Percentiles rank a stretch among this genome's conserved stretches.
Evolutionary conservation across 371 early-diverging fungal genomes (phyloP).

Genomic region (Capniomyces stellatus): DNA sequence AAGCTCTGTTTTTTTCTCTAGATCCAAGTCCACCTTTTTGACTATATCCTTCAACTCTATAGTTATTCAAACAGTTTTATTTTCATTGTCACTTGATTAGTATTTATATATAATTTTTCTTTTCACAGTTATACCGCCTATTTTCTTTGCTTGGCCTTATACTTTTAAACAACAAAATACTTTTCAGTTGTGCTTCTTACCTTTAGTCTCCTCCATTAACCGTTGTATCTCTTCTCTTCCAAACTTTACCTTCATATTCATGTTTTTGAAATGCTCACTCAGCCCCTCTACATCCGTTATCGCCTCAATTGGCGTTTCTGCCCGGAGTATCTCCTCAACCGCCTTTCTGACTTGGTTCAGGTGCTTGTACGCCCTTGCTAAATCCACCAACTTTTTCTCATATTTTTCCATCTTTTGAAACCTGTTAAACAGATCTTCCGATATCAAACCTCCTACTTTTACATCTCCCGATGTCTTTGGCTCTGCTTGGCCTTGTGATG

Average conservation of each 20-base stretch:
- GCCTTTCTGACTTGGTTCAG: conserved; percentile 20
- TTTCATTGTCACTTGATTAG: no score
- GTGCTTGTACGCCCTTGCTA: conserved; percentile 24
- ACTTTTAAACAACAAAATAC: no score
- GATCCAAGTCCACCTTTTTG: no score
- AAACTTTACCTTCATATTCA: conserved; percentile 16
- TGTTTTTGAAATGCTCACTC: conserved; percentile 17
- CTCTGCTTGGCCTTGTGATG: no score
- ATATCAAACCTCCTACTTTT: conserved; percentile 10
- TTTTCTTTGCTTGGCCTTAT: conserved; percentile 9
- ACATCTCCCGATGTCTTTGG: conserved; percentile 10
- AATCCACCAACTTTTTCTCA: conserved; percentile 23
- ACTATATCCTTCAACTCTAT: no score
- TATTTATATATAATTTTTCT: no score
- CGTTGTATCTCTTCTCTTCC: conserved; percentile 23
- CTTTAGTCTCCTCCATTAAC: conserved; percentile 17
- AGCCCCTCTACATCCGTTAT: conserved; percentile 24
- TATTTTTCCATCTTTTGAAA: conserved; percentile 19
- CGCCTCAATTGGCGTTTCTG: conserved; percentile 19
- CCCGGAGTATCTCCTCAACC: conserved; percentile 16
- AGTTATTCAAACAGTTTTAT: no score
- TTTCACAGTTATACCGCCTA: no score
- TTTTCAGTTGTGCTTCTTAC: no score
- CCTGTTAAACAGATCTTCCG: conserved; percentile 7
- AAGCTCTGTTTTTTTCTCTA: no score